Evolutionary conservation across 768 basidiomycete species (phyloP).

Genomic region (Mycena polygramma): DNA sequence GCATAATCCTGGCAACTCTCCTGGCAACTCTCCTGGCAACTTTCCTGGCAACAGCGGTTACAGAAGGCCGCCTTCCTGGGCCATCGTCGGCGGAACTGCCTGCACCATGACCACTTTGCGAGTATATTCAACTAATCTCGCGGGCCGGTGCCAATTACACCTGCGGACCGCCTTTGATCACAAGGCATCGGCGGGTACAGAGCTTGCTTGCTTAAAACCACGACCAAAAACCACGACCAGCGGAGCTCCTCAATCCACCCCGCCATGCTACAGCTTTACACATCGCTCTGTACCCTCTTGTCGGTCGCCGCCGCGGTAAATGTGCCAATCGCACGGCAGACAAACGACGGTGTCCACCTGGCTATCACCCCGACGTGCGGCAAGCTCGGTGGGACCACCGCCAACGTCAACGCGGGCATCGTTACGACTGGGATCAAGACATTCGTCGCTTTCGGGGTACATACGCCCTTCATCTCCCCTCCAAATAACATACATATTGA

Average conservation of each 20-base stretch:
- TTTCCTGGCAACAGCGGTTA: too few species aligned
- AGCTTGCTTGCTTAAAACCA: too few species aligned
- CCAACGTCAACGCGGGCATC: slow-evolving; percentile 66
- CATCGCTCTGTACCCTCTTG: slow-evolving; percentile 1
- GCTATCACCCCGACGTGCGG: slow-evolving; percentile 64
- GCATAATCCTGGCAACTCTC: too few species aligned
- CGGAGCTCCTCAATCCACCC: background rate
- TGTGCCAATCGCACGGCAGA: slow-evolving; percentile 6
- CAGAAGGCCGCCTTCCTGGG: too few species aligned
- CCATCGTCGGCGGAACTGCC: too few species aligned
- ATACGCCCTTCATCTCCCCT: slow-evolving; percentile 26
- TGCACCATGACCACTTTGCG: too few species aligned
- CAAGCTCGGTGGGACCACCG: slow-evolving; percentile 51
- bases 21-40: too few species aligned
- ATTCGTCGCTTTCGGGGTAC: slow-evolving; percentile 66
- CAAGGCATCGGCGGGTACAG: too few species aligned
- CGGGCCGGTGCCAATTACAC: too few species aligned
- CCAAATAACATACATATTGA: background rate
- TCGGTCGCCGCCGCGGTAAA: background rate
- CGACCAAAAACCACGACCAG: too few species aligned
- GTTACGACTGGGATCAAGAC: slow-evolving; percentile 53
- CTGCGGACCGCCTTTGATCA: too few species aligned
- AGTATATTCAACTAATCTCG: too few species aligned
- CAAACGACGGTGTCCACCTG: slow-evolving; percentile 55
- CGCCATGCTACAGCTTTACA: slow-evolving; percentile 5